These are phyloP conservation scores for Codiaeum variegatum DNA, from an alignment of 441 rosid species.

Conservation along the genomic window DNA sequence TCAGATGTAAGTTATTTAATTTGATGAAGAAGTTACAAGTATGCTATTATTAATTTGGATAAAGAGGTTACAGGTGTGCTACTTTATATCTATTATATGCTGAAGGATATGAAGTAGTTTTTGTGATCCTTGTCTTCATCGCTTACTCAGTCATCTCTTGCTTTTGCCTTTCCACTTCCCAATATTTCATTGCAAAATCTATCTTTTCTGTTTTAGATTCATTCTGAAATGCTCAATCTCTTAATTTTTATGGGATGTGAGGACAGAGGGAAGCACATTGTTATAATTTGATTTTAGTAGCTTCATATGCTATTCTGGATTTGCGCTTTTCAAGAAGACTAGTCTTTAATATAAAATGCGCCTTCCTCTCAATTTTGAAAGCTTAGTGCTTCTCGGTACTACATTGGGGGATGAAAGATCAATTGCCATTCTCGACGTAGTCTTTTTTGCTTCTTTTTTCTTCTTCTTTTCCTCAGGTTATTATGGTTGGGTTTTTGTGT, in stretches of 20 bases:
- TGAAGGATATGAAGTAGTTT: neutral
- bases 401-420: neutral
- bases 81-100: neutral
- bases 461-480: too few relatives aligned
- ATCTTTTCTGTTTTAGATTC: neutral
- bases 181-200: neutral
- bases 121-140: neutral
- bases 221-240: neutral
- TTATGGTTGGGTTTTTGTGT: conserved; percentile 9
- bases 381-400: neutral
- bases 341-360: neutral
- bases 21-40: neutral
- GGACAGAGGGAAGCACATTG: neutral
- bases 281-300: neutral
- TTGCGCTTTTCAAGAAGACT: neutral
- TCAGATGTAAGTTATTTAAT: conserved; percentile 61
- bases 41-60: neutral
- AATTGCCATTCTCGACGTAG: neutral
- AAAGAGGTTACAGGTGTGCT: neutral
- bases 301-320: neutral
- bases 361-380: neutral
- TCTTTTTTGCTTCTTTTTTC: neutral
- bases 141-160: neutral
- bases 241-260: neutral
- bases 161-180: neutral